Base-by-base conservation (phyloP, 2,329 filamentous ascomycete genomes). In the Bretziella fagacearum region DNA sequence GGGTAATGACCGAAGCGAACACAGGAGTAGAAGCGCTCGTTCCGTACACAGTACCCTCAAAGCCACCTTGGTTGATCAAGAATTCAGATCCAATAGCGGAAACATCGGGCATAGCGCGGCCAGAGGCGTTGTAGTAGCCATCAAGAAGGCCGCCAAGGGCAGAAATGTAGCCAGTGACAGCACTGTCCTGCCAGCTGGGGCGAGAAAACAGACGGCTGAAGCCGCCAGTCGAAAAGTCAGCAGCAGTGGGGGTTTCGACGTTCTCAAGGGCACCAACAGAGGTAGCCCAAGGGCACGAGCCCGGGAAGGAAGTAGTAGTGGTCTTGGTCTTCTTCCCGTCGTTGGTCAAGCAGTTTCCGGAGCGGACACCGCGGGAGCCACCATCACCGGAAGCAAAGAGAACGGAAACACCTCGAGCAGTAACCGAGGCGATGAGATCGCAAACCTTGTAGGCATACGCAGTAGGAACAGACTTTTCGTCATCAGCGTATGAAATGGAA, bases 251-350 rank as follows among this genome's bases (percentile, higher is more conserved):
- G 0, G 64, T 64, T 3, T 60, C 56, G 2, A 53, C 53, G 53
- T 62, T 62, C 32, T 51, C 56, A 1, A 74, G 77, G 1, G 72
- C 79, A 5, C 80, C 80, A 1, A 84, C 71, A 2, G 69, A 63
- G 0, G 80, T 84, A 6, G 83, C 71, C 58, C 73, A 84, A 0
- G 79, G 79, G 54, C 80, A 84, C 0, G 71, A 70, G 0, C 70
- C 71, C 0, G 80, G 80, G 59, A 83, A 84, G 4, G 67, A 69
- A 1, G 77, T 68, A 25, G 75, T 63, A 55, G 79, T 75, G 17
- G 68, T 64, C 7, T 68, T 68, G 1, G 63, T 68, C 50, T 71
- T 66, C 36, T 61, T 65, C 18, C 75, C 77, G 48, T 80, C 74
- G 55, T 78, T 76, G 48, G 66, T 67, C 44, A 65, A 60, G 60